Evolutionary conservation across 306 rosid genomes (phyloP).

Genomic region (Potentilla sterilis): DNA sequence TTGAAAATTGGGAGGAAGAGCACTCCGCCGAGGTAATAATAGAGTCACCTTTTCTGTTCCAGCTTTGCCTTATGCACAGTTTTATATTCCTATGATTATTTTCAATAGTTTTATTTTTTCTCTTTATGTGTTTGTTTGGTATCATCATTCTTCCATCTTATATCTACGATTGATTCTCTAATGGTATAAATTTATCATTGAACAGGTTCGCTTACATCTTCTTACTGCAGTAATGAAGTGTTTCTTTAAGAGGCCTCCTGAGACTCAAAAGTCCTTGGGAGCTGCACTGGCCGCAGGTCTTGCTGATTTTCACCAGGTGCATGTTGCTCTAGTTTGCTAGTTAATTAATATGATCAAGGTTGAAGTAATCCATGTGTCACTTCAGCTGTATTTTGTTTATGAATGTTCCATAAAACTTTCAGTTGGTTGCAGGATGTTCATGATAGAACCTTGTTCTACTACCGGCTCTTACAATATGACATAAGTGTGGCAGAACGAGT

Average conservation of each 20-base stretch:
- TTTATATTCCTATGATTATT: not conserved
- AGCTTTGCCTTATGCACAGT: not conserved
- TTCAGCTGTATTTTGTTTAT: constrained; percentile 14
- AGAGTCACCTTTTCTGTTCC: constrained; percentile 3
- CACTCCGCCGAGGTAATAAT: constrained; percentile 79
- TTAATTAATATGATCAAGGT: not conserved
- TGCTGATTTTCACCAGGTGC: constrained; percentile 93
- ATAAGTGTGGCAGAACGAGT: constrained; percentile 79
- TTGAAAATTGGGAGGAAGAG: constrained; percentile 97
- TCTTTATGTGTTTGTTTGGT: constrained; percentile 13
- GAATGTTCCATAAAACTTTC: constrained; percentile 35
- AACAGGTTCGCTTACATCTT: constrained; percentile 95
- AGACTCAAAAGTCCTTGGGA: constrained; percentile 86
- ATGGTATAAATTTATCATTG: constrained; percentile 4
- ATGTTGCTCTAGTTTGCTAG: not conserved
- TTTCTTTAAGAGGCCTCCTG: constrained; percentile 97
- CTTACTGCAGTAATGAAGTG: constrained; percentile 99
- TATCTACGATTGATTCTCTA: not conserved
- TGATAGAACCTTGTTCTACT: constrained; percentile 94
- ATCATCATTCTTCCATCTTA: constrained; percentile 9
- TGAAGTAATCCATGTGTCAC: not conserved
- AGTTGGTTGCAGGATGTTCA: constrained; percentile 88
- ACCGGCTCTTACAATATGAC: constrained; percentile 83
- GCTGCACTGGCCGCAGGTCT: constrained; percentile 96
- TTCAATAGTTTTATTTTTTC: not conserved